phyloP scores from a whole-genome alignment of 805 yeast species.

The Saccharomycopsis sp. region DNA sequence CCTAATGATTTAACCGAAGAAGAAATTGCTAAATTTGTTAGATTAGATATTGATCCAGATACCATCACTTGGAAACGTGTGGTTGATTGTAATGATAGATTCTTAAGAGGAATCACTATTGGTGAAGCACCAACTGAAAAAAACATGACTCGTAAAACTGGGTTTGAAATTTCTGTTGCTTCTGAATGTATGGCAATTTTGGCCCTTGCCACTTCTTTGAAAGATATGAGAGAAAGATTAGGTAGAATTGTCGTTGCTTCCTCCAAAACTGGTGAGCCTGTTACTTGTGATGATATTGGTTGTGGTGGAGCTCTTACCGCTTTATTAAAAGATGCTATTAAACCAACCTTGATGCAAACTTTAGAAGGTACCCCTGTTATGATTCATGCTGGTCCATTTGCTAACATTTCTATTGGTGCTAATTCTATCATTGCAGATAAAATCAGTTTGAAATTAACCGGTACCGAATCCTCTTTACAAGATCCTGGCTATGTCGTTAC shows the following conservation, averaged over 20 bases:
- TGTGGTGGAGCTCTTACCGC: conserved; percentile 85
- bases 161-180: conserved; percentile 79
- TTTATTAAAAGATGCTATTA: conserved; percentile 67
- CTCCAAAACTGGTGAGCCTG: conserved; percentile 56
- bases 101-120: conserved; percentile 65
- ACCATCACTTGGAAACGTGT: conserved; percentile 77
- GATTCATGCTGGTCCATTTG: conserved; percentile 85
- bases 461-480: conserved; percentile 41
- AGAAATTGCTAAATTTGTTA: conserved; percentile 53
- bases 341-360: conserved; percentile 82
- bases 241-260: conserved; percentile 71
- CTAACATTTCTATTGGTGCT: conserved; percentile 81
- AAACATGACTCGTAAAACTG: conserved; percentile 62
- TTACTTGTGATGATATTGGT: conserved; percentile 77
- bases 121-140: conserved; percentile 79
- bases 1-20: conserved; percentile 66
- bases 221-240: conserved; percentile 64
- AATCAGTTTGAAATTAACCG: conserved; percentile 71
- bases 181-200: conserved; percentile 80
- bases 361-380: conserved; percentile 82
- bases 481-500: conserved; percentile 72
- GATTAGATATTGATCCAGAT: conserved; percentile 69
- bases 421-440: conserved; percentile 75
- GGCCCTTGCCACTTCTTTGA: conserved; percentile 60
- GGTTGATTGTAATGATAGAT: conserved; percentile 76